These are phyloP conservation scores for Cyclotella cryptica DNA, from an alignment of 108 stramenopile species.

Conservation along the genomic window DNA sequence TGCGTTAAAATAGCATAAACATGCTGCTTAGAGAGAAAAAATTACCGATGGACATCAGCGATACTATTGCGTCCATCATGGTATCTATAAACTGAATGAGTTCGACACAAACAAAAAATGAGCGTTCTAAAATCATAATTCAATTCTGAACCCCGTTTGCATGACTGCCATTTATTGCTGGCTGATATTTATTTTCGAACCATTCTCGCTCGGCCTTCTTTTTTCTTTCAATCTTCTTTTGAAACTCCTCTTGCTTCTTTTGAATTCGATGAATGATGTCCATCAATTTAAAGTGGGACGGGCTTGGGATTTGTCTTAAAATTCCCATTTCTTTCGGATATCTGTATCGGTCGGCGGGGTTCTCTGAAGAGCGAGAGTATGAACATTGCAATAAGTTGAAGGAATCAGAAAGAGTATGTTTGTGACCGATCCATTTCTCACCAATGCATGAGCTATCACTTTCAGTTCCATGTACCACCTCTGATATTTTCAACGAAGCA, in stretches of 20 bases:
- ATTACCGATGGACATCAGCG: no score
- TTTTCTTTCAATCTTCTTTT: constrained; percentile 81
- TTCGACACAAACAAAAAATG: no score
- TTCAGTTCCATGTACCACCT: constrained; percentile 72
- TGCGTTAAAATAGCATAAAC: no score
- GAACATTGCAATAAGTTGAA: neutral
- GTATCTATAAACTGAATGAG: no score
- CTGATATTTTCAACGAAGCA: constrained; percentile 71
- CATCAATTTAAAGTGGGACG: constrained; percentile 68
- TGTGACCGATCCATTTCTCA: neutral
- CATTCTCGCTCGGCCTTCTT: constrained; percentile 79
- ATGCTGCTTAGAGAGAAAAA: no score
- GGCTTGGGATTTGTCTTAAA: constrained; percentile 56
- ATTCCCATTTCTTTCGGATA: constrained; percentile 70
- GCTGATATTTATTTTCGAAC: constrained; percentile 74
- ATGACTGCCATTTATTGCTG: neutral
- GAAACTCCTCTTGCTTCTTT: constrained; percentile 76
- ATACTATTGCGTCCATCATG: no score
- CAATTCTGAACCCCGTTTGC: neutral
- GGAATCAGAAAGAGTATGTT: neutral
- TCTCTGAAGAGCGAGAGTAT: neutral
- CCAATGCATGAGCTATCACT: constrained; percentile 45
- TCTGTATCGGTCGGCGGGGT: constrained; percentile 61
- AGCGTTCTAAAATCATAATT: neutral
- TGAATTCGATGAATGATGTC: constrained; percentile 77